Evolutionary conservation across 2,329 filamentous ascomycete genomes (phyloP).

Genomic region (Trematosphaeria pertusa): DNA sequence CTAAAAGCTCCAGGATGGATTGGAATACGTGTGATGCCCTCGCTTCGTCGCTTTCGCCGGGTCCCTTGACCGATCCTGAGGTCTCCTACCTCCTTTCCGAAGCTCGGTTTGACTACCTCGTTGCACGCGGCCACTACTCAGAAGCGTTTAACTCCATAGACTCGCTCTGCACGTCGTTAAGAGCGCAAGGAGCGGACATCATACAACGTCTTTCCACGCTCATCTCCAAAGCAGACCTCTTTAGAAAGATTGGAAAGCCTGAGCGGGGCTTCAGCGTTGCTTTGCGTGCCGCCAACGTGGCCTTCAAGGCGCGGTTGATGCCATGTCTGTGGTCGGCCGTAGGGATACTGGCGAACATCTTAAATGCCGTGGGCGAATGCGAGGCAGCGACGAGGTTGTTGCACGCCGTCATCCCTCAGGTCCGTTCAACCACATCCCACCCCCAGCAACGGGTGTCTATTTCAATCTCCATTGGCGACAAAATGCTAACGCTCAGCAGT

Average conservation of each 20-base stretch:
- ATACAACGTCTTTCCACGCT: constrained; percentile 74
- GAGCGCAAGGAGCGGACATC: constrained; percentile 67
- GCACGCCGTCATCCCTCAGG: constrained; percentile 74
- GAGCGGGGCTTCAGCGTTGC: constrained; percentile 79
- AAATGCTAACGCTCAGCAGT: no score
- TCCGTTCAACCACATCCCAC: constrained; percentile 39
- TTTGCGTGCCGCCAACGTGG: constrained; percentile 76
- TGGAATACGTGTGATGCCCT: constrained; percentile 63
- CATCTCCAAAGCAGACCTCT: constrained; percentile 73
- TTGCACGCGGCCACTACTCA: constrained; percentile 60
- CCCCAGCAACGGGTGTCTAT: not conserved
- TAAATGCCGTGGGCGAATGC: constrained; percentile 75
- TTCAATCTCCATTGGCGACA: no score
- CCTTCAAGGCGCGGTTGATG: constrained; percentile 72
- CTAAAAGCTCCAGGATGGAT: constrained; percentile 66
- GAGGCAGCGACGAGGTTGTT: constrained; percentile 70
- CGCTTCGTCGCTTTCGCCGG: constrained; percentile 63
- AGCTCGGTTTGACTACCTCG: constrained; percentile 65
- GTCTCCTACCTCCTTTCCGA: constrained; percentile 65
- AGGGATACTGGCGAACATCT: constrained; percentile 69
- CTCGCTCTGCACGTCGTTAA: constrained; percentile 57
- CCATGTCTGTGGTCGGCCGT: constrained; percentile 76
- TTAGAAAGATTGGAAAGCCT: constrained; percentile 71
- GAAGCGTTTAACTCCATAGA: constrained; percentile 64
- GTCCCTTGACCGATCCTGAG: constrained; percentile 63